Base-by-base conservation (phyloP, 208 protist genomes). In the Vickermania ingenoplastis region DNA sequence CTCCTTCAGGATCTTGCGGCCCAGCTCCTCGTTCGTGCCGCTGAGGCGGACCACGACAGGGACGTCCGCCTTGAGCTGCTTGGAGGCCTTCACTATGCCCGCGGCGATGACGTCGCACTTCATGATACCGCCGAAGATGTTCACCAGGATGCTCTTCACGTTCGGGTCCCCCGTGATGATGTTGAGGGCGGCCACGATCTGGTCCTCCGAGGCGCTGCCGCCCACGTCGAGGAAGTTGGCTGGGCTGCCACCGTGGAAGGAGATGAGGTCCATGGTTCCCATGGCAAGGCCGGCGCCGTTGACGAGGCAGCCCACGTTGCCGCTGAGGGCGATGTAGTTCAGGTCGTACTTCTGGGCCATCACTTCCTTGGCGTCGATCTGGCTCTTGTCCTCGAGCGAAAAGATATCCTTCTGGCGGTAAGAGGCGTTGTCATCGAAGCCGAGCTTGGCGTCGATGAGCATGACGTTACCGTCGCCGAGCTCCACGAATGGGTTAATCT, bases 101-200 rank as follows among this genome's bases (percentile, higher is more conserved):
- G 93, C 49, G 26, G 98, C 98, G 66, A 99, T 99, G 41, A 98
- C 75, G 74, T 98, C 98, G 79, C 98, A 99, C 62, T 96, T 93
- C 89, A 99, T 98, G 83, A 99, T 99, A 60, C 98, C 98, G 36
- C 98, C 98, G 62, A 99, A 99, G 82, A 99, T 99, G 75, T 99
- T 99, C 31, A 99, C 97, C 50, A 99, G 84, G 63, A 99, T 99
- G 65, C 89, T 88, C 77, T 91, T 91, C 48, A 97, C 95, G 41
- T 94, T 77, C 55, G 69, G 57, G 73, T 99, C 97, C 13, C 73
- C 67, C 5, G 86, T 97, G 63, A 99, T 92, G 79, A 99, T 99
- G 66, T 96, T 90, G 65, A 99, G 97, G 36, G 98, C 98, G 27
- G 95, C 91, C 17, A 83, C 86, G 57, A 99, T 97, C 74, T 98